Evolutionary conservation across 176 grass and related monocot species (phyloP).

Genomic region (Elaeis guineensis): DNA sequence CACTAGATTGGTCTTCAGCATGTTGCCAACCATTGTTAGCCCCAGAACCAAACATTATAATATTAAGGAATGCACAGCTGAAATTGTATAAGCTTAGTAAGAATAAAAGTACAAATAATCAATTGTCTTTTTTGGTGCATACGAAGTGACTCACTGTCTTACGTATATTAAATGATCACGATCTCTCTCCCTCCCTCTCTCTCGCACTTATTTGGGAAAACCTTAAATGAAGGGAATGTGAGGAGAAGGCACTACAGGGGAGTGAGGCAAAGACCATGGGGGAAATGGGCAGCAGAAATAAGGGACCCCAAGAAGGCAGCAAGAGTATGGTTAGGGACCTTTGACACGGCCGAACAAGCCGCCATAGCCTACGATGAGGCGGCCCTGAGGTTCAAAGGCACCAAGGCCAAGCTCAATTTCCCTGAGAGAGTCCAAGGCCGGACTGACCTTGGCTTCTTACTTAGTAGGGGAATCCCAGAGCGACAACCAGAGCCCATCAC

Average conservation of each 20-base stretch:
- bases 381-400: slow-evolving; percentile 9
- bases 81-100: too few relatives aligned
- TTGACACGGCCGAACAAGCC: slow-evolving; percentile 7
- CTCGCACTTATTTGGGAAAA: too few relatives aligned
- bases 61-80: too few relatives aligned
- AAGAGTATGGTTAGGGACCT: slow-evolving; percentile 4
- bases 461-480: background rate
- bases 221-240: slow-evolving; percentile 7
- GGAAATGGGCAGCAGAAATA: slow-evolving; percentile 8
- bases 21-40: too few relatives aligned
- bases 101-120: too few relatives aligned
- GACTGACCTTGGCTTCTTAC: background rate
- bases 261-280: slow-evolving; percentile 12
- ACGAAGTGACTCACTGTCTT: too few relatives aligned
- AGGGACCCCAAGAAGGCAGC: slow-evolving; percentile 12
- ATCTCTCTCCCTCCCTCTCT: too few relatives aligned
- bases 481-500: background rate
- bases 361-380: slow-evolving; percentile 9
- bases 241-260: slow-evolving; percentile 10
- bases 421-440: slow-evolving; percentile 8
- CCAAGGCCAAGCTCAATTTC: slow-evolving; percentile 13
- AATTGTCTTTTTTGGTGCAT: too few relatives aligned
- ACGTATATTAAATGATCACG: too few relatives aligned
- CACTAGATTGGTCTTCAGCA: too few relatives aligned
- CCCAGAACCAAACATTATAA: too few relatives aligned